Evolutionary conservation across 257 asterid species (phyloP).

Genomic region (Jacaranda mimosifolia): DNA sequence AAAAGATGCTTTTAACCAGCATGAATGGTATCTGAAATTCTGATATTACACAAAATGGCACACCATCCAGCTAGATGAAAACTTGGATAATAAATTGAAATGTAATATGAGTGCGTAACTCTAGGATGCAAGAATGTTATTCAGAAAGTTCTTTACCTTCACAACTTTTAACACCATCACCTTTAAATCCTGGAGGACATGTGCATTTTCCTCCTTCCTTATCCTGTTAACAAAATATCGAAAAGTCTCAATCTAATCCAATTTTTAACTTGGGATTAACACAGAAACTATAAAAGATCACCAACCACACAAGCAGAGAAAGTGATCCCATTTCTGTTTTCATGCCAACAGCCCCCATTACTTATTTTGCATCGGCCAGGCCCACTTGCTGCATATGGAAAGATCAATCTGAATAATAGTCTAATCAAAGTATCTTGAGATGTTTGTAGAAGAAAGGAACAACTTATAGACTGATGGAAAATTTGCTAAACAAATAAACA

Average conservation of each 20-base stretch:
- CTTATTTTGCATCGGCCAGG: slow-evolving; percentile 82
- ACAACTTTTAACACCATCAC: slow-evolving; percentile 84
- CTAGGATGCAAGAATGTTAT: neutral
- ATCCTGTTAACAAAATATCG: slow-evolving; percentile 53
- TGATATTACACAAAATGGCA: no score
- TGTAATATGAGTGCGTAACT: neutral
- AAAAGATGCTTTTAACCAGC: neutral
- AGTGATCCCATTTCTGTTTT: slow-evolving; percentile 58
- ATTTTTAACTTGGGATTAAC: slow-evolving; percentile 21
- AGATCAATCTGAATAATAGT: slow-evolving; percentile 8
- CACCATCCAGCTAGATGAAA: no score
- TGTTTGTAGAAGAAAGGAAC: slow-evolving; percentile 18
- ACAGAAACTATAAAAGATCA: slow-evolving; percentile 30
- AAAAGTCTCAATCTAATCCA: slow-evolving; percentile 19
- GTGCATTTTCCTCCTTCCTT: slow-evolving; percentile 72
- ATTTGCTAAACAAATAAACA: slow-evolving; percentile 13
- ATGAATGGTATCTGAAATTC: no score
- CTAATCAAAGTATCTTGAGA: slow-evolving; percentile 6
- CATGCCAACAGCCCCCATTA: slow-evolving; percentile 97
- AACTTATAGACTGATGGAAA: no score
- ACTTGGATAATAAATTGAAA: no score
- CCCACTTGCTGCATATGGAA: slow-evolving; percentile 54
- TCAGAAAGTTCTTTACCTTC: slow-evolving; percentile 57
- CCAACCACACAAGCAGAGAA: slow-evolving; percentile 90
- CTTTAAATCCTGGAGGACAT: slow-evolving; percentile 88